phyloP scores from a whole-genome alignment of 1,284 basidiomycete genomes.

The Pseudozyma sp. region DNA sequence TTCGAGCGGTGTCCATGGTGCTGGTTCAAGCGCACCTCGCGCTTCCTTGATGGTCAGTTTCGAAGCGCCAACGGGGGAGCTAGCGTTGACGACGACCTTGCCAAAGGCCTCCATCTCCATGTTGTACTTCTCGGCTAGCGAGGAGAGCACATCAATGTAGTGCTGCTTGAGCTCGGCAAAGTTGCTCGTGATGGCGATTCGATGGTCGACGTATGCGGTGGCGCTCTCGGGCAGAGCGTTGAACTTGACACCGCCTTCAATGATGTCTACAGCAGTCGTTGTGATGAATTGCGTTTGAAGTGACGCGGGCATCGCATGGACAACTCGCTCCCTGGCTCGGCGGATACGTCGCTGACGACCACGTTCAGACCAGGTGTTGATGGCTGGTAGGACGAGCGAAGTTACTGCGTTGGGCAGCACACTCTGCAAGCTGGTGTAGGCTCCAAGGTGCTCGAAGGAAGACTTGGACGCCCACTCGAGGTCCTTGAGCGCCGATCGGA shows the following conservation, averaged over 20 bases:
- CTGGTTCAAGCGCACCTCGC: slow-evolving; percentile 74
- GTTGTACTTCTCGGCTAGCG: slow-evolving; percentile 71
- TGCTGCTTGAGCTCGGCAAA: slow-evolving; percentile 71
- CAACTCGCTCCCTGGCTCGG: slow-evolving; percentile 22
- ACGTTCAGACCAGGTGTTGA: slow-evolving; percentile 37
- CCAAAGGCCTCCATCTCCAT: slow-evolving; percentile 70
- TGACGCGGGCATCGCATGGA: slow-evolving; percentile 16
- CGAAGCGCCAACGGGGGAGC: slow-evolving; percentile 8
- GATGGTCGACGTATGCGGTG: slow-evolving; percentile 75
- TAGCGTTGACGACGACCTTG: slow-evolving; percentile 35
- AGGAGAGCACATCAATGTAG: slow-evolving; percentile 71
- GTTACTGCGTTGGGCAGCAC: slow-evolving; percentile 32
- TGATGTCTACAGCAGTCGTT: slow-evolving; percentile 78
- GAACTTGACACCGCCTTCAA: slow-evolving; percentile 77
- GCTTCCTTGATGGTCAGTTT: slow-evolving; percentile 69
- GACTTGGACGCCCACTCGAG: slow-evolving; percentile 49
- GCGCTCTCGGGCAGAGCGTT: slow-evolving; percentile 76
- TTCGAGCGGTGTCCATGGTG: slow-evolving; percentile 73
- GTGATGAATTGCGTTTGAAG: slow-evolving; percentile 74
- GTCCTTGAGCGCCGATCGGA: slow-evolving; percentile 70
- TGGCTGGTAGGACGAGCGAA: slow-evolving; percentile 19
- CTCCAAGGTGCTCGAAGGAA: slow-evolving; percentile 28
- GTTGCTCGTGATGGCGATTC: slow-evolving; percentile 74
- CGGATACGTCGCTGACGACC: slow-evolving; percentile 35
- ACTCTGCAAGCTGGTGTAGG: slow-evolving; percentile 19